Percentiles rank a stretch among this genome's conserved stretches.
These are phyloP conservation scores for Ramalina peruviana DNA, from an alignment of 495 filamentous ascomycete genomes.

Conservation along the genomic window DNA sequence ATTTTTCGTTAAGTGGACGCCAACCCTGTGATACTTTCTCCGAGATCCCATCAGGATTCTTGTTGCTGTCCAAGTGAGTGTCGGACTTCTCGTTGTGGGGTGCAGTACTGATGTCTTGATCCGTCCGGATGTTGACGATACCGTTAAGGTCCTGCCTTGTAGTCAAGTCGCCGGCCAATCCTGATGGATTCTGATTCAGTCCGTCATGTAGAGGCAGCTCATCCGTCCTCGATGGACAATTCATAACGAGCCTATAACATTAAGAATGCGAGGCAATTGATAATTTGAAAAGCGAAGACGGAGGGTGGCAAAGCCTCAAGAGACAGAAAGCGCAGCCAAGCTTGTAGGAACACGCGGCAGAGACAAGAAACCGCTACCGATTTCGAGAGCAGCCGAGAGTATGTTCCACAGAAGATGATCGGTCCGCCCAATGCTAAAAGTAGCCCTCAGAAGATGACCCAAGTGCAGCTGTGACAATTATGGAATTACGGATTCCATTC, in stretches of 20 bases:
- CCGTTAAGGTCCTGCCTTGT: constrained; percentile 53
- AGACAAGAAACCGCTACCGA: too few relatives aligned
- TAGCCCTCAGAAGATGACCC: too few relatives aligned
- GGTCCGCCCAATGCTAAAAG: too few relatives aligned
- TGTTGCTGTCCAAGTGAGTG: background rate
- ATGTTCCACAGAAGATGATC: too few relatives aligned
- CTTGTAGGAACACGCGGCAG: background rate
- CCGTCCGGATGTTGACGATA: constrained; percentile 21
- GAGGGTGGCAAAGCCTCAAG: background rate
- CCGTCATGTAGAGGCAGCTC: constrained; percentile 37
- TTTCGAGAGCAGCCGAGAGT: too few relatives aligned
- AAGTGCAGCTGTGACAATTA: too few relatives aligned
- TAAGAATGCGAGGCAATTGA: background rate
- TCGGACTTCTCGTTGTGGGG: constrained; percentile 1
- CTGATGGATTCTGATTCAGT: constrained; percentile 47
- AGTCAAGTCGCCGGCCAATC: constrained; percentile 42
- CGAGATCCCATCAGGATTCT: too few relatives aligned
- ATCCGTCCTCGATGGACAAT: constrained; percentile 50
- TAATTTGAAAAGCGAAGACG: background rate
- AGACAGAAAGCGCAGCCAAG: background rate
- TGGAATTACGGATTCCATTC: too few relatives aligned
- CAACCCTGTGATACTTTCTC: too few relatives aligned
- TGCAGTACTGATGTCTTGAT: constrained; percentile 8
- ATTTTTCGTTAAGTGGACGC: too few relatives aligned
- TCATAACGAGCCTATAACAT: constrained; percentile 28